Conservation (phyloP, 2,329 filamentous ascomycete species). For the Dactylellina parvicollis region DNA sequence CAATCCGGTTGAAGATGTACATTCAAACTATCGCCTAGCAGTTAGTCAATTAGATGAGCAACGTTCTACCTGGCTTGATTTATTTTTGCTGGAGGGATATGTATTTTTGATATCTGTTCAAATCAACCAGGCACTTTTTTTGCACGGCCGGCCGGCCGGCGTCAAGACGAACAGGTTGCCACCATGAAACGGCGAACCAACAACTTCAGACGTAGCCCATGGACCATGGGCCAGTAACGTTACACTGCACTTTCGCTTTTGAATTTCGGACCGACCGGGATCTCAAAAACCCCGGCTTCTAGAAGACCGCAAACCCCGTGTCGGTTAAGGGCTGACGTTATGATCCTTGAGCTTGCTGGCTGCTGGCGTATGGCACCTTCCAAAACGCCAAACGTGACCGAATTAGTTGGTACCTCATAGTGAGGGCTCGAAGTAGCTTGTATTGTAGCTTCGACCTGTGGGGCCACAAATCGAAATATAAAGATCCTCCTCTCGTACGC, state of each 20-base stretch:
- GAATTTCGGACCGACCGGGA: neutral
- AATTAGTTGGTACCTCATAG: neutral
- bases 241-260: neutral
- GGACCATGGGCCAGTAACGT: neutral
- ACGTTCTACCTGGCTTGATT: no score
- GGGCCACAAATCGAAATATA: no score
- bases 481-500: no score
- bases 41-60: no score
- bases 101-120: no score
- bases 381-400: neutral
- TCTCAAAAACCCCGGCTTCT: neutral
- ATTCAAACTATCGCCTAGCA: no score
- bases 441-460: no score
- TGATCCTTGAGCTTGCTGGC: neutral
- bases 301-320: neutral
- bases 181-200: neutral
- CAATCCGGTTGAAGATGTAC: no score
- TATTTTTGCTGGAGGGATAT: no score
- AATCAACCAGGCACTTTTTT: no score
- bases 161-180: neutral
- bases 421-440: no score
- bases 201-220: neutral
- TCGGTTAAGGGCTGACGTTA: neutral
- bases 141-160: no score
- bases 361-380: neutral